Evolutionary conservation across 176 grass and related monocot genomes (phyloP).

Genomic region (Rhynchospora breviuscula): DNA sequence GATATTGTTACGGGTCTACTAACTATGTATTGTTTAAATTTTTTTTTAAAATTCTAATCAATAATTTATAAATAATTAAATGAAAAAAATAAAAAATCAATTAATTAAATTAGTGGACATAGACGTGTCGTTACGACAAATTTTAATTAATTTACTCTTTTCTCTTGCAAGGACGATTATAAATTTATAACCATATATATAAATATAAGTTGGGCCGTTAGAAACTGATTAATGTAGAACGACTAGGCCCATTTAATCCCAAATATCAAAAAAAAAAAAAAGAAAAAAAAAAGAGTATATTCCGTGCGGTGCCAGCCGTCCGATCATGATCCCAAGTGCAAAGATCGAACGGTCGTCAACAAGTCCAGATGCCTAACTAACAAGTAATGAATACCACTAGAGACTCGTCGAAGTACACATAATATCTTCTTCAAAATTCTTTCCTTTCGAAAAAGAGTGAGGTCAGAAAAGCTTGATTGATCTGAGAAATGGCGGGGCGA

Average conservation of each 20-base stretch:
- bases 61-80: too few relatives aligned
- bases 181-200: too few relatives aligned
- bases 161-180: too few relatives aligned
- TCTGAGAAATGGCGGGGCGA: slow-evolving; percentile 28
- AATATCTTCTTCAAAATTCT: neutral
- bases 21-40: too few relatives aligned
- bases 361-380: neutral
- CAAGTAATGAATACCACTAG: neutral
- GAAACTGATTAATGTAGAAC: neutral
- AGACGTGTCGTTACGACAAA: too few relatives aligned
- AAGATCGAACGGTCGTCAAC: neutral
- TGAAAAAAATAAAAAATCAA: too few relatives aligned
- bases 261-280: too few relatives aligned
- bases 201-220: neutral
- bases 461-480: slow-evolving; percentile 12
- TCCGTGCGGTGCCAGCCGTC: neutral
- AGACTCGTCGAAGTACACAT: neutral
- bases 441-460: neutral
- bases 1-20: too few relatives aligned
- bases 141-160: too few relatives aligned
- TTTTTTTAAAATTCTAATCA: too few relatives aligned
- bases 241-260: too few relatives aligned
- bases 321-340: neutral
- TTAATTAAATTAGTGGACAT: too few relatives aligned
- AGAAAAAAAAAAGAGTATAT: neutral